A percentile compares a stretch with the other conserved stretches of the same genome.
Conservation (phyloP, 257 asterid genomes). For the Plantago major region DNA sequence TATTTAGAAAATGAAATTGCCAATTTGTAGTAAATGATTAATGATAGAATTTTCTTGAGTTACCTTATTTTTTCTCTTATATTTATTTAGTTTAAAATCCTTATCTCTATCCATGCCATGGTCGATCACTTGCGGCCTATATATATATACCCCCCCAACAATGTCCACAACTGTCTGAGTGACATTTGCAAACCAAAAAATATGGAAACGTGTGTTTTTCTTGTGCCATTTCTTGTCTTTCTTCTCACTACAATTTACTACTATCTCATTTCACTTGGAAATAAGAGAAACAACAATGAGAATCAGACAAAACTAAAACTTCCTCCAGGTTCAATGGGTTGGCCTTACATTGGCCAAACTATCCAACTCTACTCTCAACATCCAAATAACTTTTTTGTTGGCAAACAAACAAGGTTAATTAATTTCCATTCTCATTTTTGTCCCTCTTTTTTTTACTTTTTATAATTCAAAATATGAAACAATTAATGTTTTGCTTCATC, state of each 20-base stretch:
- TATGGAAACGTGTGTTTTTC: constrained; percentile 24
- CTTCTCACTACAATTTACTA: constrained; percentile 24
- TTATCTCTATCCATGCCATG: too few species aligned
- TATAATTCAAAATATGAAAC: too few species aligned
- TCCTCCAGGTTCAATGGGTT: constrained; percentile 95
- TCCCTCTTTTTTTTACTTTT: too few species aligned
- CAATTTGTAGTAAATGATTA: too few species aligned
- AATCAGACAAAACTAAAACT: constrained; percentile 27
- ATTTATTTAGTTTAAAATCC: too few species aligned
- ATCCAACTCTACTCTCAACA: constrained; percentile 73
- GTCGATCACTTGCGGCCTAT: neutral
- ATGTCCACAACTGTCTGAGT: neutral
- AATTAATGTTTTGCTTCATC: too few species aligned
- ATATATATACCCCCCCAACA: neutral
- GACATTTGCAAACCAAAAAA: neutral
- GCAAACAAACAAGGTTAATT: constrained; percentile 50
- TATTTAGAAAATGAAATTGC: too few species aligned
- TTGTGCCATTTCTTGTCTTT: constrained; percentile 22
- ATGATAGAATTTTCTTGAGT: too few species aligned
- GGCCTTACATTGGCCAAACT: constrained; percentile 84
- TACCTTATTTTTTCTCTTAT: too few species aligned
- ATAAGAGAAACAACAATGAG: constrained; percentile 15
- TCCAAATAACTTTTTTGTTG: constrained; percentile 57
- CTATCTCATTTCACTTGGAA: constrained; percentile 19
- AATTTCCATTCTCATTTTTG: too few species aligned